phyloP scores from a whole-genome alignment of 371 early-diverging fungal genomes.

The Mortierella sp. region DNA sequence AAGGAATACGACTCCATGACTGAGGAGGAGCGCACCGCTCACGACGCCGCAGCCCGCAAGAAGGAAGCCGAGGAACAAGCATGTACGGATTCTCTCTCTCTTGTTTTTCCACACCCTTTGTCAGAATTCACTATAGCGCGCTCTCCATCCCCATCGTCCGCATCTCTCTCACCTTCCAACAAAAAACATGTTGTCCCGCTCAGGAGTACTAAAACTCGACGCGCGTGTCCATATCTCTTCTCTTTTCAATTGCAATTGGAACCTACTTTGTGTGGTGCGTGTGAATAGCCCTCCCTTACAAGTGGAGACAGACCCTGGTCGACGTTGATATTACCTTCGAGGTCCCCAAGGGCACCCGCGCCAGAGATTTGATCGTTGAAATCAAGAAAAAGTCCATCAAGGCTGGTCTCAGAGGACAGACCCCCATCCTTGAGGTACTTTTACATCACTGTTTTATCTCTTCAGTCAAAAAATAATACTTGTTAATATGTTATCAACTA shows the following conservation, averaged over 20 bases:
- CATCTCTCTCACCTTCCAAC: too few relatives aligned
- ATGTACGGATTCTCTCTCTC: conserved; percentile 16
- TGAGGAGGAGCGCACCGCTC: conserved; percentile 62
- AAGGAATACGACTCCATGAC: conserved; percentile 61
- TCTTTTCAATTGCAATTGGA: not conserved
- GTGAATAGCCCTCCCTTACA: conserved; percentile 74
- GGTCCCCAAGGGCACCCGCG: conserved; percentile 83
- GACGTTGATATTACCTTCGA: conserved; percentile 88
- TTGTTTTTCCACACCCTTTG: not conserved
- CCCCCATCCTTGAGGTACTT: conserved; percentile 80
- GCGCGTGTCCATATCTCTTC: not conserved
- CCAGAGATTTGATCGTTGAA: conserved; percentile 76
- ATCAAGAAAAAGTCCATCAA: conserved; percentile 78
- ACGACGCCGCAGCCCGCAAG: conserved; percentile 58
- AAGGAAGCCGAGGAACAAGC: conserved; percentile 77
- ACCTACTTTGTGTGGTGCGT: not conserved
- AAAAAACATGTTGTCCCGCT: not conserved
- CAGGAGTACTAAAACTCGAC: not conserved
- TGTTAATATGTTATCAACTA: too few relatives aligned
- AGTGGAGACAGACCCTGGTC: conserved; percentile 89
- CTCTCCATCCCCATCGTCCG: not conserved
- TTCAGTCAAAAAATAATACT: too few relatives aligned
- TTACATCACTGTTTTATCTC: too few relatives aligned
- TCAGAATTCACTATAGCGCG: not conserved
- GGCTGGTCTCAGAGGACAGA: conserved; percentile 84